Evolutionary conservation across 306 rosid species (phyloP).

Genomic region (Lathyrus oleraceus): DNA sequence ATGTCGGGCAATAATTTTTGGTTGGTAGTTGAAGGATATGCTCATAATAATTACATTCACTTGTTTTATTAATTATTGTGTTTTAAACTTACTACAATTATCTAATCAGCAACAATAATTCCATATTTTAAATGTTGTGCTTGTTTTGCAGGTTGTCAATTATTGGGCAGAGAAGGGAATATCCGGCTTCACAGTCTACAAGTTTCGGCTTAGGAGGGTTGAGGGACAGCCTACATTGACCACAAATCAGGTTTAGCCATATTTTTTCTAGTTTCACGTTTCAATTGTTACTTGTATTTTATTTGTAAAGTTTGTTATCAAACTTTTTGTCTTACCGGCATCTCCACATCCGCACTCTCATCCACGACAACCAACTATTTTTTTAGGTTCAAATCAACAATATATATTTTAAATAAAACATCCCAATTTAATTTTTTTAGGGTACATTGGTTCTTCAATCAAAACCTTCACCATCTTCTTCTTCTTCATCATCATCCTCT

Average conservation of each 20-base stretch:
- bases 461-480: too few relatives aligned
- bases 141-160: conserved; percentile 62
- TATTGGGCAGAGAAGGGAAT: conserved; percentile 95
- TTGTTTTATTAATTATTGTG: background rate
- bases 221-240: conserved; percentile 84
- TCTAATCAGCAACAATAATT: background rate
- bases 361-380: background rate
- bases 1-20: background rate
- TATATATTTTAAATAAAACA: too few relatives aligned
- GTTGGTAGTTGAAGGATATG: background rate
- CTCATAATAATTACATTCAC: background rate
- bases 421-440: too few relatives aligned
- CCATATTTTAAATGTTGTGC: background rate
- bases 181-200: conserved; percentile 87
- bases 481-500: too few relatives aligned
- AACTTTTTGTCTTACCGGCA: background rate
- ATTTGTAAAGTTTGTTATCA: background rate
- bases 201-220: conserved; percentile 80
- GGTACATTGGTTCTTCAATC: too few relatives aligned
- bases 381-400: background rate
- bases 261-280: conserved; percentile 13
- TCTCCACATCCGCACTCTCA: background rate
- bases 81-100: background rate
- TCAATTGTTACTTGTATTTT: background rate
- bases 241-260: conserved; percentile 73